Evolutionary conservation across 2,329 filamentous ascomycete genomes (phyloP).

Genomic region (Sclerotinia minor): DNA sequence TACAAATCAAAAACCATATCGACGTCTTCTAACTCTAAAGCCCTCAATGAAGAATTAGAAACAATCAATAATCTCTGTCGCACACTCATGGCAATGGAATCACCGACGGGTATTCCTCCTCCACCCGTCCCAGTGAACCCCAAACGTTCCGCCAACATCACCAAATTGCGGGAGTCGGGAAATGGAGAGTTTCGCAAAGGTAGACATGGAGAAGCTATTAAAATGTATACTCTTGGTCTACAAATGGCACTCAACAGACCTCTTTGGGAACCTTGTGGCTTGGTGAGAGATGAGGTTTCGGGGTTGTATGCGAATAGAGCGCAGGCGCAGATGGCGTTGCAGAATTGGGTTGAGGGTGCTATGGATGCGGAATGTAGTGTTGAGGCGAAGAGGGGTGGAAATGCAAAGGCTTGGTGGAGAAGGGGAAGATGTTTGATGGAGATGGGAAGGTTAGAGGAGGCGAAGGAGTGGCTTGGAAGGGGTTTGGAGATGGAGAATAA

Average conservation of each 20-base stretch:
- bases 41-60: constrained; percentile 64
- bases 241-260: constrained; percentile 85
- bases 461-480: constrained; percentile 71
- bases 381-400: constrained; percentile 81
- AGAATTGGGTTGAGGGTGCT: constrained; percentile 81
- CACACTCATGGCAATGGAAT: constrained; percentile 64
- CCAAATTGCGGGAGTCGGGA: constrained; percentile 85
- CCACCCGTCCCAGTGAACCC: constrained; percentile 90
- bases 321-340: constrained; percentile 82
- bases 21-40: constrained; percentile 48
- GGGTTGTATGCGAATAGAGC: constrained; percentile 82
- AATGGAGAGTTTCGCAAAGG: constrained; percentile 81
- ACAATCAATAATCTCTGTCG: constrained; percentile 79
- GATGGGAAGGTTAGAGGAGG: constrained; percentile 87
- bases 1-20: constrained; percentile 75
- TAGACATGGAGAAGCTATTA: constrained; percentile 71
- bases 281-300: constrained; percentile 82
- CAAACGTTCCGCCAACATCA: constrained; percentile 83
- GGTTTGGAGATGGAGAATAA: constrained; percentile 81
- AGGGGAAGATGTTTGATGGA: constrained; percentile 81
- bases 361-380: constrained; percentile 86
- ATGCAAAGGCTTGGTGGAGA: constrained; percentile 94
- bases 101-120: constrained; percentile 62
- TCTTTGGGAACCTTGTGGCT: constrained; percentile 79
- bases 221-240: constrained; percentile 81